Conservation (phyloP, 108 stramenopile species). For the Tribonema minus region DNA sequence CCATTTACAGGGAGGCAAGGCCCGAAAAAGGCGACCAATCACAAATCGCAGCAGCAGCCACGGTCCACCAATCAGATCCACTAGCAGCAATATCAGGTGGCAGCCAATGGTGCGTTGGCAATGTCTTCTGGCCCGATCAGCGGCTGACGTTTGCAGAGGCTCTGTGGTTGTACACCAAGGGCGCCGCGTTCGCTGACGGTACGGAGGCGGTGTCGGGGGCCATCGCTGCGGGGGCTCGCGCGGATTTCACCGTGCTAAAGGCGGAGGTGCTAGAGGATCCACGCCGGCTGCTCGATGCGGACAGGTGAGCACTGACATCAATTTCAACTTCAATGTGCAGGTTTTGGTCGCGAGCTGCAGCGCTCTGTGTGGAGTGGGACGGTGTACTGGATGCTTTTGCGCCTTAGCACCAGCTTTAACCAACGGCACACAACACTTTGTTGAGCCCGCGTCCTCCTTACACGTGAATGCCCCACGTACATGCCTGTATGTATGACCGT, state of each 20-base stretch:
- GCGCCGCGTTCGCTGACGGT: slow-evolving; percentile 40
- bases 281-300: too few relatives aligned
- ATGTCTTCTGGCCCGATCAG: slow-evolving; percentile 30
- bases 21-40: background rate
- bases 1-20: slow-evolving; percentile 20
- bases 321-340: too few relatives aligned
- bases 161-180: slow-evolving; percentile 47
- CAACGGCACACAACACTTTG: too few relatives aligned
- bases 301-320: too few relatives aligned
- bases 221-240: slow-evolving; percentile 15
- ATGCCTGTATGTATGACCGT: too few relatives aligned
- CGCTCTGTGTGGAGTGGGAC: too few relatives aligned
- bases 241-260: slow-evolving; percentile 45
- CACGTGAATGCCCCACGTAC: too few relatives aligned
- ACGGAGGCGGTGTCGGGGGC: slow-evolving; percentile 16
- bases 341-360: too few relatives aligned
- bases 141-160: slow-evolving; percentile 49
- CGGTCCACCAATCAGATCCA: background rate
- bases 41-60: background rate
- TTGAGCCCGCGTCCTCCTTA: too few relatives aligned
- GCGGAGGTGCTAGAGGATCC: too few relatives aligned
- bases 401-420: too few relatives aligned
- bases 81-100: background rate
- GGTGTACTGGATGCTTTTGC: too few relatives aligned
- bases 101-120: background rate